Evolutionary conservation across 805 yeast genomes (phyloP), one percentile per base, ranked within the genome.

Genomic region (Saturnispora hagleri): DNA sequence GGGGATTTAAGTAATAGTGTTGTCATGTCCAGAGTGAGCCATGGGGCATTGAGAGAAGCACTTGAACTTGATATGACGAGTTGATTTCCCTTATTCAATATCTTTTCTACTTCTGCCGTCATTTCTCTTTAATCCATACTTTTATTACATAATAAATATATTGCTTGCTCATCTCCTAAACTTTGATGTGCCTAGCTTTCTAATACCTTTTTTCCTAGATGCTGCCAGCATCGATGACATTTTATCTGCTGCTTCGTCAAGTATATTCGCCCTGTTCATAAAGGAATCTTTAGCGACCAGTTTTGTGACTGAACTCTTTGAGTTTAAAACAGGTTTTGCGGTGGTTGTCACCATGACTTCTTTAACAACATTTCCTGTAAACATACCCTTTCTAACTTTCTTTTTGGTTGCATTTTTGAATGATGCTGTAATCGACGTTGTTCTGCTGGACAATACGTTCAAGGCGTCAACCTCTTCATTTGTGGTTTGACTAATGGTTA

Each of bases 21-120:
- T 20, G 46, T 64, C n/a, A 62, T 62, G 42, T 64, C 73, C 12
- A 65, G 73, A 44, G 70, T 77, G 28, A 76, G 79, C 53, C 77
- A 71, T 56, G 67, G 71, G n/a, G 74, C 78, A 1, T 59, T 76
- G 18, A 60, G 70, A 52, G 80, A 76, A 40, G 81, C 81, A 2
- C 61, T 76, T 31, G 60, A 62, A 44, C 53, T 55, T 50, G 58
- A 60, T 7, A 59, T 65, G 47, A 34, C 20, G n/a, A 18, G 9
- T n/a, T 47, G 13, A 17, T 28, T 40, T 12, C 13, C 18, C 31
- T n/a, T 12, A n/a, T 15, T 2, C 24, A 18, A n/a, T 15, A 10
- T 15, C 26, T 22, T 47, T 31, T 26, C 28, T 36, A 22, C 22
- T 31, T 31, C n/a, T 31, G 5, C 15, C 34, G 34, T 31, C 15